Evolutionary conservation across 2,329 filamentous ascomycete genomes (phyloP).

Genomic region (Plenodomus tracheiphilus): DNA sequence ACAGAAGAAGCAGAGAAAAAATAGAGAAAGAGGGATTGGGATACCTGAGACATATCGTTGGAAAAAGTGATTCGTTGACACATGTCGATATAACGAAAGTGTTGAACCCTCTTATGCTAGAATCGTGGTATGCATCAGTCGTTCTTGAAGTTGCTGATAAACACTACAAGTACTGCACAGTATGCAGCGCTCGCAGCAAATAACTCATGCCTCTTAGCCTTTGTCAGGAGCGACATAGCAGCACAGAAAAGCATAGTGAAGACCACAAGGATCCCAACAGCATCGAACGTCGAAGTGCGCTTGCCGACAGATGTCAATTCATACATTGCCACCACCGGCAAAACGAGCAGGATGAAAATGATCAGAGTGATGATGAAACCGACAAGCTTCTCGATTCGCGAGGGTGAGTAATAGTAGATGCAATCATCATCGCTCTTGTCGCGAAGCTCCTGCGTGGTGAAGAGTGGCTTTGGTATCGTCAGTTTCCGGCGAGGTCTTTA

Average conservation of each 20-base stretch:
- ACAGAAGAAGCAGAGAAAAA: too few relatives aligned
- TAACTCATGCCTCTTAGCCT: conserved; percentile 39
- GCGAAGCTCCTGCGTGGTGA: conserved; percentile 35
- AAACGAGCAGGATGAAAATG: conserved; percentile 43
- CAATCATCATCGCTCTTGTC: conserved; percentile 30
- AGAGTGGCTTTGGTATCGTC: conserved; percentile 26
- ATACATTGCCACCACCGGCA: conserved; percentile 45
- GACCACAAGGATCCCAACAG: conserved; percentile 46
- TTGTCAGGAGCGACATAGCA: conserved; percentile 39
- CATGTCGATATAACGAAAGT: too few relatives aligned
- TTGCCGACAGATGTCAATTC: conserved; percentile 31
- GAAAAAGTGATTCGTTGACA: too few relatives aligned
- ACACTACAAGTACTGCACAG: conserved; percentile 43
- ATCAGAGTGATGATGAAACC: conserved; percentile 42
- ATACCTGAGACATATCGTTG: too few relatives aligned
- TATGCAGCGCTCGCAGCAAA: conserved; percentile 44
- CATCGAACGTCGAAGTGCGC: conserved; percentile 38
- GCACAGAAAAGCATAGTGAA: conserved; percentile 44
- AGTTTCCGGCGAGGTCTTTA: background rate
- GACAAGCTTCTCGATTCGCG: conserved; percentile 39
- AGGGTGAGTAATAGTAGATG: conserved; percentile 37
- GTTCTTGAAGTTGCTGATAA: conserved; percentile 34
- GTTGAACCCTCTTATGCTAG: too few relatives aligned
- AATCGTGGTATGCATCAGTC: background rate
- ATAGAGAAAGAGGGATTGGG: too few relatives aligned